Conservation (phyloP, 805 yeast species). For the Alloascoidea hylecoeti region DNA sequence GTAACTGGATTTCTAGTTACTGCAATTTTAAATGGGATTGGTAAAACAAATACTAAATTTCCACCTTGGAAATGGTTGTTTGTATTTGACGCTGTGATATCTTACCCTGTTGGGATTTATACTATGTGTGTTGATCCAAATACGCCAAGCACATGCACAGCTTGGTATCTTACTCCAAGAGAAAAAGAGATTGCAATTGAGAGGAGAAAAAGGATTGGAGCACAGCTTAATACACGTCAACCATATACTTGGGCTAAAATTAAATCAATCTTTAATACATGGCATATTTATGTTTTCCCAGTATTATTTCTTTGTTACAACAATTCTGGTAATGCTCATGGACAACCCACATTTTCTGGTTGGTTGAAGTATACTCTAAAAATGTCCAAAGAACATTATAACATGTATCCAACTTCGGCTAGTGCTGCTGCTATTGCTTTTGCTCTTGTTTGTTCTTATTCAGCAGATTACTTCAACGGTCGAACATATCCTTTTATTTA, state of each 20-base stretch:
- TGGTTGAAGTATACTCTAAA: constrained; percentile 28
- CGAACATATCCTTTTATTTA: constrained; percentile 22
- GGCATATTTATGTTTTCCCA: constrained; percentile 33
- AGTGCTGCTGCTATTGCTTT: constrained; percentile 23
- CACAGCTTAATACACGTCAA: constrained; percentile 16
- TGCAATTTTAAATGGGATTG: constrained; percentile 32
- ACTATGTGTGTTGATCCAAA: constrained; percentile 30
- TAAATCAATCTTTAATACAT: no score
- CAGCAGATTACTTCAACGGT: constrained; percentile 22
- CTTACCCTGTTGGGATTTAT: constrained; percentile 29
- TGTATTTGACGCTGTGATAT: constrained; percentile 27
- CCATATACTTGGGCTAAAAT: no score
- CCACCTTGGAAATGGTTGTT: constrained; percentile 32
- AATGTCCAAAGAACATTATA: constrained; percentile 20
- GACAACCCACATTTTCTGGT: constrained; percentile 27
- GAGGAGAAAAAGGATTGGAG: constrained; percentile 17
- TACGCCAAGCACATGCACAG: constrained; percentile 28
- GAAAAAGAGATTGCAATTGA: constrained; percentile 27
- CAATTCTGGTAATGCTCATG: constrained; percentile 19
- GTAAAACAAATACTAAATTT: constrained; percentile 8
- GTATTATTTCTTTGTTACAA: constrained; percentile 22
- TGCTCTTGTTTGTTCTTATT: constrained; percentile 21
- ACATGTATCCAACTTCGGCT: constrained; percentile 25
- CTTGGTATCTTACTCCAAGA: constrained; percentile 25
- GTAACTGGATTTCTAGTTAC: constrained; percentile 48